A percentile compares a stretch with the other conserved stretches of the same genome.
These are phyloP conservation scores for Xylaria sp. DNA, from an alignment of 2,329 filamentous ascomycete species.

Conservation along the genomic window DNA sequence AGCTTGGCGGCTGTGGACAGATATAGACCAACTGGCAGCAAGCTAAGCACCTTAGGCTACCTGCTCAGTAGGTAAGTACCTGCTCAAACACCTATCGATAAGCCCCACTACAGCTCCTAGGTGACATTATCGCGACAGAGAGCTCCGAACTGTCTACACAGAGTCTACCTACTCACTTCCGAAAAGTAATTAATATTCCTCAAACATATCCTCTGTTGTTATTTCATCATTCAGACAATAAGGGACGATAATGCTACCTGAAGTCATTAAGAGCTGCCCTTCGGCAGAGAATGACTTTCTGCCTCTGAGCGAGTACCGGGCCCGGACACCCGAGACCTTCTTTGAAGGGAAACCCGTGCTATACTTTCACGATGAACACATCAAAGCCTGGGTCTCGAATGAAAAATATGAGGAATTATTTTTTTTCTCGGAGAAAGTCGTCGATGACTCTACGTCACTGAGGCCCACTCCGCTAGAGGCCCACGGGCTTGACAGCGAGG, in stretches of 20 bases:
- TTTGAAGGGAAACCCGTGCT: conserved; percentile 77
- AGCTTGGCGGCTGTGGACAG: conserved; percentile 7
- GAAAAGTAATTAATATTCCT: neutral
- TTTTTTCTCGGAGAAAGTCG: conserved; percentile 59
- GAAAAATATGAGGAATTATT: conserved; percentile 66
- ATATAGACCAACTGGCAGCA: neutral
- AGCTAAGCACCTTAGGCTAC: too few relatives aligned
- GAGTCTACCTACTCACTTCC: neutral
- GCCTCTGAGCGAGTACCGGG: conserved; percentile 74
- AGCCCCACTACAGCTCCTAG: conserved; percentile 35
- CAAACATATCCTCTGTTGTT: neutral
- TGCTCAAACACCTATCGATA: conserved; percentile 33
- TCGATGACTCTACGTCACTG: conserved; percentile 46
- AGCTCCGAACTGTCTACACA: neutral
- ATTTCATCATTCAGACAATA: too few relatives aligned
- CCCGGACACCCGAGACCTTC: conserved; percentile 78
- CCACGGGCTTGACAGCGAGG: conserved; percentile 50
- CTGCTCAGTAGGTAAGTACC: neutral
- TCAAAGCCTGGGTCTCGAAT: conserved; percentile 68
- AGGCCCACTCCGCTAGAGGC: conserved; percentile 50
- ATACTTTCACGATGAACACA: conserved; percentile 68
- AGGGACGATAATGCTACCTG: conserved; percentile 57
- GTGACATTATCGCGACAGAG: conserved; percentile 5
- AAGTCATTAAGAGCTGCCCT: conserved; percentile 68
- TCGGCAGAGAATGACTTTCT: conserved; percentile 67